Percentiles rank a stretch among this genome's conserved stretches.
These are phyloP conservation scores for Stenogyne calaminthoides DNA, from an alignment of 305 asterid species.

Conservation along the genomic window DNA sequence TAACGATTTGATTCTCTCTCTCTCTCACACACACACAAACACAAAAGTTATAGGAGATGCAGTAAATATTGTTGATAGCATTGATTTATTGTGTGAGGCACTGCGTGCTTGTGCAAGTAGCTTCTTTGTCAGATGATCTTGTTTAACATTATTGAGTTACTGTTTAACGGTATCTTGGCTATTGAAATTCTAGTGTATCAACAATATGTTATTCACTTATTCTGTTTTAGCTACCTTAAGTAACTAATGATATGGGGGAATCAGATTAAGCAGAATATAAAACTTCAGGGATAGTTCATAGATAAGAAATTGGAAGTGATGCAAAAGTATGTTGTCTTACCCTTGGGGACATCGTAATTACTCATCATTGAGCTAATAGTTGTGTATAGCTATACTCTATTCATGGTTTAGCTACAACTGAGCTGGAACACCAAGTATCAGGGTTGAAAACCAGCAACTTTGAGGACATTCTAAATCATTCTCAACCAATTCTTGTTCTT, in stretches of 20 bases:
- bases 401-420: not conserved
- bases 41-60: too few relatives aligned
- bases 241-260: not conserved
- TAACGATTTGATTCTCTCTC: not conserved
- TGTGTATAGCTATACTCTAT: not conserved
- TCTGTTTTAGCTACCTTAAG: not conserved
- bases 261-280: not conserved
- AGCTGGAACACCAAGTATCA: not conserved
- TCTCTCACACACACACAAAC: not conserved
- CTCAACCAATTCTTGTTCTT: not conserved
- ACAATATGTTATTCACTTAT: not conserved
- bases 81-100: not conserved
- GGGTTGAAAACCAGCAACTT: not conserved
- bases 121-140: not conserved
- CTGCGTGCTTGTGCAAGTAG: not conserved
- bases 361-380: not conserved
- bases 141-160: not conserved
- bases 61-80: too few relatives aligned
- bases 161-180: not conserved
- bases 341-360: not conserved
- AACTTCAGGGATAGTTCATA: not conserved
- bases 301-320: not conserved
- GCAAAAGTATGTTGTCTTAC: not conserved
- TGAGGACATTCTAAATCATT: not conserved
- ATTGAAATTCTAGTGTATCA: not conserved